Base-by-base conservation (phyloP, 257 asterid species). In the Coffea eugenioides region DNA sequence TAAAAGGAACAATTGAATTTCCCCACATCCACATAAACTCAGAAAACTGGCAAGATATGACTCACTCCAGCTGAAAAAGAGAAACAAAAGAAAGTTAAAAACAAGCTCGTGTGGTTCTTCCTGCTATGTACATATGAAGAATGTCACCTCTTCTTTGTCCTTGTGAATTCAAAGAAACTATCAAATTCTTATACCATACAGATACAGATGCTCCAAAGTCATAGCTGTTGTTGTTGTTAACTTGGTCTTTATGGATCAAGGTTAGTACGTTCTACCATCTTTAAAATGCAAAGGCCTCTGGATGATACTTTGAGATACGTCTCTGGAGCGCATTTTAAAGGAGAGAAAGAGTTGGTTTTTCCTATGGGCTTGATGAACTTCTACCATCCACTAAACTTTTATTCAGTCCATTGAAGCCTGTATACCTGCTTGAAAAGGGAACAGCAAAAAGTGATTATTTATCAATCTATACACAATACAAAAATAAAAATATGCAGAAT, bases 1-100 rank as follows among this genome's bases (percentile, higher is more conserved):
- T 18, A 57, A 74, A 74, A 74, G 62, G 25, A 74, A 34, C 51
- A 31, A 74, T 27, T 25, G 31, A 74, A 18, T 74, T 41, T 59
- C 2, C 7, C 16, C 43, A 65, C 34, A 27, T 27, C 69, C 27
- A 27, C 20, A 27, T 13, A 65, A 11, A 65, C 69, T 65, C 39
- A 65, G 43, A 9, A 65, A 27, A 65, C 18, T 27, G 43, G 69
- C 41, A 64, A 27, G 69, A 65, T 27, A 65, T 27, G 69, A 65
- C 7, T 8, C 36, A 10, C 6, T n/a, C 69, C 39, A 25, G 11
- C 18, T n/a, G 43, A 43, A 31, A 16, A 9, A 54, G 43, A 39
- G 4, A 39, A 39, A 39, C 43, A 39, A 39, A 36, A 31, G 15
- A 23, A 54, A 73, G 25, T 52, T 25, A 18, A 73, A 73, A 25